Evolutionary conservation across 495 filamentous ascomycete species (phyloP).

Genomic region (Hyaloscypha variabilis): DNA sequence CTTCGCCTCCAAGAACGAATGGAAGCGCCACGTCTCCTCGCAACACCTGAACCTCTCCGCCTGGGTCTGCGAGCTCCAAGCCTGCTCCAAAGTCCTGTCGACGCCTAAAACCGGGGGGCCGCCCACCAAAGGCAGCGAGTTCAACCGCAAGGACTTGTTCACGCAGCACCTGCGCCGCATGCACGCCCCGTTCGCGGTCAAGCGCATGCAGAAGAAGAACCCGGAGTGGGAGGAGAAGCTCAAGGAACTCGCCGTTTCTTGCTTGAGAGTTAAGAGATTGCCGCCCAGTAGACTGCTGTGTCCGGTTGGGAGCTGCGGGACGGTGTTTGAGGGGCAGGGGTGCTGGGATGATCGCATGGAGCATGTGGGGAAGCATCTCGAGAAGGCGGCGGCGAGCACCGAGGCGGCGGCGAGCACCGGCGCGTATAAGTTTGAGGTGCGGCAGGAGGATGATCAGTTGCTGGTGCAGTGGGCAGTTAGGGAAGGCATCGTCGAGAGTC

Average conservation of each 20-base stretch:
- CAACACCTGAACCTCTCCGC: constrained; percentile 80
- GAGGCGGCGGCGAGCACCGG: constrained; percentile 30
- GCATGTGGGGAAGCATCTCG: constrained; percentile 84
- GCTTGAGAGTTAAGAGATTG: constrained; percentile 59
- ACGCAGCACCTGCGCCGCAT: constrained; percentile 93
- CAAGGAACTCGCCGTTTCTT: constrained; percentile 56
- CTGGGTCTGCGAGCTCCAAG: constrained; percentile 76
- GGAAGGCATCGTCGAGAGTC: constrained; percentile 26
- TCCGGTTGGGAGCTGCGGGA: constrained; percentile 59
- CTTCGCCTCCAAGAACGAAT: constrained; percentile 89
- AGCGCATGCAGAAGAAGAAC: constrained; percentile 33
- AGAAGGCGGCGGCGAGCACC: constrained; percentile 44
- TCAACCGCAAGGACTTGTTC: constrained; percentile 96
- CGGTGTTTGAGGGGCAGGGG: constrained; percentile 59
- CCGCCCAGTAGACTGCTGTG: constrained; percentile 67
- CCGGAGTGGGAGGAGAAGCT: constrained; percentile 36
- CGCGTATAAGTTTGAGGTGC: too few relatives aligned
- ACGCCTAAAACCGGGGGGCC: not conserved
- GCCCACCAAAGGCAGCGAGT: constrained; percentile 32
- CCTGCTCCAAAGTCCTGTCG: constrained; percentile 47
- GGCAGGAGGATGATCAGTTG: constrained; percentile 26
- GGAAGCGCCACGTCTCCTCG: constrained; percentile 85
- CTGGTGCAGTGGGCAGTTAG: constrained; percentile 28
- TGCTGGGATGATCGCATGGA: constrained; percentile 90
- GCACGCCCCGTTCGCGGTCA: constrained; percentile 64